A percentile compares a stretch with the other conserved stretches of the same genome.
Evolutionary conservation across 257 asterid species (phyloP).

Genomic region (Solanum arcanum): DNA sequence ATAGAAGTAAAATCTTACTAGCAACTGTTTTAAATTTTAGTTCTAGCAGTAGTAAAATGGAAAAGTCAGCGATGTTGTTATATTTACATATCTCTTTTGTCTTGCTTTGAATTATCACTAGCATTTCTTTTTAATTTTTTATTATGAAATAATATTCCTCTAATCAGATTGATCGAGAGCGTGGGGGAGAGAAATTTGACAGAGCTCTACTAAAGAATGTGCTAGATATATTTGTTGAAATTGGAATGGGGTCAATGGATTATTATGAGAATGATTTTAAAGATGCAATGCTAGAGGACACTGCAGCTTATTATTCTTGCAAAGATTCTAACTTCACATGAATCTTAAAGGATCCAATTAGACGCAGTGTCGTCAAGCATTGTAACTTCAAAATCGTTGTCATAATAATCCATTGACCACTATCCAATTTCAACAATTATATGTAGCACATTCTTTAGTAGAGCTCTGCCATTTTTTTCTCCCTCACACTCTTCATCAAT

Average conservation of each 20-base stretch:
- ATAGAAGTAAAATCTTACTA: too few species aligned
- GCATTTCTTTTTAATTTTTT: background rate
- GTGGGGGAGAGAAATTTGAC: slow-evolving; percentile 81
- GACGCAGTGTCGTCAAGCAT: too few species aligned
- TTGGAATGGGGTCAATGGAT: slow-evolving; percentile 91
- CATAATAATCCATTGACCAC: too few species aligned
- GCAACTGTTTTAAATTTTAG: too few species aligned
- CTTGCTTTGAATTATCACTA: too few species aligned
- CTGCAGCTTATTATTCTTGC: slow-evolving; percentile 88
- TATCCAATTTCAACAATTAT: too few species aligned
- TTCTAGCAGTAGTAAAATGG: slow-evolving; percentile 69
- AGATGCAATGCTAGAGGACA: slow-evolving; percentile 66
- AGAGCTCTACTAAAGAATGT: slow-evolving; percentile 87
- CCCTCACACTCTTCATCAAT: too few species aligned
- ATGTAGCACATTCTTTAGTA: too few species aligned
- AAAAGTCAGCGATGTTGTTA: slow-evolving; percentile 56
- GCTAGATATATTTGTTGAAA: slow-evolving; percentile 18
- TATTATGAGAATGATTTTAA: slow-evolving; percentile 76
- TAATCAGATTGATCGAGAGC: slow-evolving; percentile 80
- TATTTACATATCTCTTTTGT: too few species aligned
- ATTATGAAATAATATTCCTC: background rate
- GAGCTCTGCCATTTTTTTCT: too few species aligned
- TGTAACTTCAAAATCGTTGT: too few species aligned
- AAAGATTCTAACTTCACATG: slow-evolving; percentile 54
- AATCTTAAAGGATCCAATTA: too few species aligned